These are phyloP conservation scores for Penicillium expansum DNA, from an alignment of 2,329 filamentous ascomycete species.

Conservation along the genomic window DNA sequence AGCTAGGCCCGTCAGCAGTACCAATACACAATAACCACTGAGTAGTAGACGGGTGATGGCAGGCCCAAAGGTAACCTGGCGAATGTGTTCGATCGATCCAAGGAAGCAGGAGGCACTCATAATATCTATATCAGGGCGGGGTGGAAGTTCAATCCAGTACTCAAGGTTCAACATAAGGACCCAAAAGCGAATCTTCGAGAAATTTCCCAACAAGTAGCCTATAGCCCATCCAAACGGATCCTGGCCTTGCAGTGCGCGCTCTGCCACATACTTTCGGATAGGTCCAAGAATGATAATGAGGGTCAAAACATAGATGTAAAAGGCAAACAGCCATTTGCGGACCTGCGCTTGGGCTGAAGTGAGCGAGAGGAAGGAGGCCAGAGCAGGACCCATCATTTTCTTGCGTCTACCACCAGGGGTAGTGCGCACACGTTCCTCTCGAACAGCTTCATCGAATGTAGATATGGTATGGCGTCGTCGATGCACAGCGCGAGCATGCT, in stretches of 20 bases:
- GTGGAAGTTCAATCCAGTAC: conserved; percentile 71
- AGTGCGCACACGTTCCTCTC: conserved; percentile 33
- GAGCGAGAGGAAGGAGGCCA: conserved; percentile 74
- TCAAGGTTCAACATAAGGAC: conserved; percentile 67
- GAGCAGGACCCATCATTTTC: conserved; percentile 60
- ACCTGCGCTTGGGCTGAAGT: conserved; percentile 73
- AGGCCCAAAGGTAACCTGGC: conserved; percentile 64
- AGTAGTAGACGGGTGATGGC: conserved; percentile 80
- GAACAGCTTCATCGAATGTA: conserved; percentile 35
- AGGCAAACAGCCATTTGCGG: conserved; percentile 80
- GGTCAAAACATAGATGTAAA: conserved; percentile 71
- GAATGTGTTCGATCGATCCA: conserved; percentile 65
- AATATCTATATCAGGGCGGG: conserved; percentile 32
- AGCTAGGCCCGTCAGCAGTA: conserved; percentile 69
- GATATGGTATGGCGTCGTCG: conserved; percentile 55
- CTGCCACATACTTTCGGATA: conserved; percentile 67
- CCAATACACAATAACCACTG: conserved; percentile 67
- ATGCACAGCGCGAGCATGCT: conserved; percentile 13
- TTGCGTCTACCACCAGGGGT: conserved; percentile 66
- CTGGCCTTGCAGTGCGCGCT: conserved; percentile 63
- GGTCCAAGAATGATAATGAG: conserved; percentile 65
- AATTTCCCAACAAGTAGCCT: conserved; percentile 81
- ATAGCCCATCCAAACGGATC: conserved; percentile 93
- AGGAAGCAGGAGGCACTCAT: conserved; percentile 45
- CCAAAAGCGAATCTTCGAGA: conserved; percentile 68